Evolutionary conservation across 2,329 filamentous ascomycete genomes (phyloP), one percentile per base, ranked within the genome.

Genomic region (Aspergillus intermedius): DNA sequence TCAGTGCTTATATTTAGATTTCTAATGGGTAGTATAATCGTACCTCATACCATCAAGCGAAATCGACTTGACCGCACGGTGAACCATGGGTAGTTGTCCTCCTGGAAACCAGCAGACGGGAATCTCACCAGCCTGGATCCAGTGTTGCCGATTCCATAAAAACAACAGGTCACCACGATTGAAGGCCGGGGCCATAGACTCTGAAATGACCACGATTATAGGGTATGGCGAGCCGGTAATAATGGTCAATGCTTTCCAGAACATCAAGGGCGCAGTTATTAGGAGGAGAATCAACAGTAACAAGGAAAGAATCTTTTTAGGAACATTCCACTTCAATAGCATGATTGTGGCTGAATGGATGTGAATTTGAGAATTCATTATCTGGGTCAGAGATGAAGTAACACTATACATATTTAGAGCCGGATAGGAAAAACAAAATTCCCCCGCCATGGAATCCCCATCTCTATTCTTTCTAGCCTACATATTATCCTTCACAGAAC

Each of bases 81-180:
- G 53, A 9, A 53, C 51, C 53, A 55, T 55, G 10, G 53, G 51
- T 5, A 49, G 17, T 40, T 42, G 50, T 4, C 21, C 40, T 12
- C 47, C 50, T 5, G 48, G 39, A 45, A 55, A 55, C 50, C 50
- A 55, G 12, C 44, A 15, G 12, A 55, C 53, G 7, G 53, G 53
- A 13, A 55, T 53, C 2, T 55, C 53, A 12, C 53, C 53, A 4
- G 37, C 42, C 3, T 32, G 42, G 13, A 52, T 32, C 5, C 19
- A 9, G 4, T 21, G 5, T n/a, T 47, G 15, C 2, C 46, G 46
- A 42, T 55, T 55, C 44, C 46, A 55, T 8, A 53, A 28, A 8
- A 52, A 39, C 13, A 55, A 32, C 13, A 55, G 19, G 35, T 55
- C 50, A 9, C 53, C 50, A 6, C 50, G 48, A 4, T 46, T 15